Evolutionary conservation across 1,139 yeast genomes (phyloP).

Genomic region (Debaryomyces singareniensis): DNA sequence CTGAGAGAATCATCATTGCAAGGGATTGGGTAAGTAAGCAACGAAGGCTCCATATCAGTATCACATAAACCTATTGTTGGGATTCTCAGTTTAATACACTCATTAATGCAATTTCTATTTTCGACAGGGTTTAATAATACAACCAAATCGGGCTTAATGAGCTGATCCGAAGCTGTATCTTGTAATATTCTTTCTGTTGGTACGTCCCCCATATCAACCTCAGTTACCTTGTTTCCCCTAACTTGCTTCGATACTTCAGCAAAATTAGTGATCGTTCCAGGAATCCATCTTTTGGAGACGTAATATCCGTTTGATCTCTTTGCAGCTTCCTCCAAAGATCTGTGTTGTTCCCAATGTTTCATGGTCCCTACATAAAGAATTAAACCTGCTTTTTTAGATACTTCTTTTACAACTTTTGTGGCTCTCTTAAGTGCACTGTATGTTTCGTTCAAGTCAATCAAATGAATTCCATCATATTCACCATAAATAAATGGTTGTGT

Average conservation of each 20-base stretch:
- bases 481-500: constrained; percentile 88
- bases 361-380: constrained; percentile 82
- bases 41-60: constrained; percentile 85
- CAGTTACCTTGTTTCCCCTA: constrained; percentile 50
- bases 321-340: constrained; percentile 77
- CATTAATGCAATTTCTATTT: constrained; percentile 72
- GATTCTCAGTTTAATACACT: constrained; percentile 74
- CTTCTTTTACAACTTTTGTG: constrained; percentile 69
- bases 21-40: constrained; percentile 91
- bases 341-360: constrained; percentile 59
- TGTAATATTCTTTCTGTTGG: constrained; percentile 54
- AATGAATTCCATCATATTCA: constrained; percentile 78
- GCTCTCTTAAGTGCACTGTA: constrained; percentile 71
- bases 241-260: constrained; percentile 72
- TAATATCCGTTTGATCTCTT: constrained; percentile 71
- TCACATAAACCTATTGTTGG: constrained; percentile 95
- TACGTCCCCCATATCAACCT: constrained; percentile 31
- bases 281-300: constrained; percentile 85
- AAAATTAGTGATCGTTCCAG: constrained; percentile 89
- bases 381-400: constrained; percentile 79
- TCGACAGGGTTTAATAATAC: constrained; percentile 86
- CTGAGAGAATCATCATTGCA: constrained; percentile 93
- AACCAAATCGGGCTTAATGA: constrained; percentile 82
- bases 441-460: constrained; percentile 85
- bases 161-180: constrained; percentile 33